These are phyloP conservation scores for Sporothrix inflata DNA, from an alignment of 2,329 filamentous ascomycete genomes.

Conservation along the genomic window DNA sequence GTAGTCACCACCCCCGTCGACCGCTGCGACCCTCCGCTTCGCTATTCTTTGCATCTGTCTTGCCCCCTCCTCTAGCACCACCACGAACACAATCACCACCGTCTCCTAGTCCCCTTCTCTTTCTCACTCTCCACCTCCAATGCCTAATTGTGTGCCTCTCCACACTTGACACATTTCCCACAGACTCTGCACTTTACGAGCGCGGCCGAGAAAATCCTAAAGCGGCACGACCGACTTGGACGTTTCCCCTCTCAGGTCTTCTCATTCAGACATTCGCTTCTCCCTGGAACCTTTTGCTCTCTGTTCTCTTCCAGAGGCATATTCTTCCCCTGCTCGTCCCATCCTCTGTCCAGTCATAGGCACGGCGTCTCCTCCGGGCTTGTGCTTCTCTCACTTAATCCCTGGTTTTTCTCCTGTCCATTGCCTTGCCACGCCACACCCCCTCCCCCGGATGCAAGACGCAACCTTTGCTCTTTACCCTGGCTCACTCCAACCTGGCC, in stretches of 20 bases:
- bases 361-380: not conserved
- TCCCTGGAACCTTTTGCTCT: not conserved
- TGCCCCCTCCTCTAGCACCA: not conserved
- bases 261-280: not conserved
- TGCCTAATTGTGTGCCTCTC: slow-evolving; percentile 10
- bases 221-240: not conserved
- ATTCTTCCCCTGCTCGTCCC: slow-evolving; percentile 5
- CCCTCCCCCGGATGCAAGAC: slow-evolving; percentile 22
- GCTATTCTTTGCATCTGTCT: not conserved
- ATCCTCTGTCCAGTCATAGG: slow-evolving; percentile 1
- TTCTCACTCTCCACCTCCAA: slow-evolving; percentile 17
- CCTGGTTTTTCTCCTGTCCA: slow-evolving; percentile 7
- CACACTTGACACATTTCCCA: not conserved
- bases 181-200: not conserved
- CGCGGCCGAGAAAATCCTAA: not conserved
- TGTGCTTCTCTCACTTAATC: not conserved
- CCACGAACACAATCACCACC: not conserved
- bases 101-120: not conserved
- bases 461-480: slow-evolving; percentile 16
- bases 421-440: not conserved
- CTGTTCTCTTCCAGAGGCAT: not conserved
- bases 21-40: not conserved
- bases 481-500: slow-evolving; percentile 2
- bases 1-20: not conserved
- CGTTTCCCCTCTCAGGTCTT: slow-evolving; percentile 6